Evolutionary conservation across 345 rosid genomes (phyloP).

Genomic region (Physaria fendleri): DNA sequence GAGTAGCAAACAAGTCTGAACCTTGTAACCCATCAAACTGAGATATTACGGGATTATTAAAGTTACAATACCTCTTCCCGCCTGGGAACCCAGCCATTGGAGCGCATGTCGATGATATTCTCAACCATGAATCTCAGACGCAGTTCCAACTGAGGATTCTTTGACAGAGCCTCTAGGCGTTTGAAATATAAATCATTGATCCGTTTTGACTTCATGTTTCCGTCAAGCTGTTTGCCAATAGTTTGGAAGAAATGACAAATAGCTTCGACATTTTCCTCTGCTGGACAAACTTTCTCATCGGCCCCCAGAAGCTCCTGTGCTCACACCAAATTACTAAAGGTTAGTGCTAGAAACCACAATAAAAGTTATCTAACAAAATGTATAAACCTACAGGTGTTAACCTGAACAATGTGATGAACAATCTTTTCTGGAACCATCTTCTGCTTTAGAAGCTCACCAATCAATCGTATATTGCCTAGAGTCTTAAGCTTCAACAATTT

Average conservation of each 20-base stretch:
- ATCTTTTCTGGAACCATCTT: constrained; percentile 55
- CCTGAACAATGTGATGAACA: constrained; percentile 61
- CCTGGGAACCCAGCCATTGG: constrained; percentile 25
- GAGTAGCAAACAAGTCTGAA: too few relatives aligned
- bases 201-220: constrained; percentile 31
- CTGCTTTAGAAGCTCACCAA: constrained; percentile 65
- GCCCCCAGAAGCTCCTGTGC: constrained; percentile 55
- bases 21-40: too few relatives aligned
- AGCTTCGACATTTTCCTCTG: constrained; percentile 71
- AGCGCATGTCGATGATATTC: constrained; percentile 43
- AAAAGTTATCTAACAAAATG: neutral
- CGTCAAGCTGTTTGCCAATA: constrained; percentile 58
- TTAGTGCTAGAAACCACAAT: neutral
- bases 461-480: constrained; percentile 63
- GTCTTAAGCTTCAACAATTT: constrained; percentile 48
- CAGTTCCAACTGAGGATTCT: constrained; percentile 40
- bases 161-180: constrained; percentile 40
- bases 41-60: too few relatives aligned
- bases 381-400: too few relatives aligned
- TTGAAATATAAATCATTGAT: constrained; percentile 39
- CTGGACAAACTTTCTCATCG: constrained; percentile 47
- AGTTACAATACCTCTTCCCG: too few relatives aligned
- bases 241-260: constrained; percentile 53
- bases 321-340: too few relatives aligned
- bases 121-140: constrained; percentile 51